Evolutionary conservation across 2,329 filamentous ascomycete genomes (phyloP).

Genomic region (Neopestalotiopsis sp.): DNA sequence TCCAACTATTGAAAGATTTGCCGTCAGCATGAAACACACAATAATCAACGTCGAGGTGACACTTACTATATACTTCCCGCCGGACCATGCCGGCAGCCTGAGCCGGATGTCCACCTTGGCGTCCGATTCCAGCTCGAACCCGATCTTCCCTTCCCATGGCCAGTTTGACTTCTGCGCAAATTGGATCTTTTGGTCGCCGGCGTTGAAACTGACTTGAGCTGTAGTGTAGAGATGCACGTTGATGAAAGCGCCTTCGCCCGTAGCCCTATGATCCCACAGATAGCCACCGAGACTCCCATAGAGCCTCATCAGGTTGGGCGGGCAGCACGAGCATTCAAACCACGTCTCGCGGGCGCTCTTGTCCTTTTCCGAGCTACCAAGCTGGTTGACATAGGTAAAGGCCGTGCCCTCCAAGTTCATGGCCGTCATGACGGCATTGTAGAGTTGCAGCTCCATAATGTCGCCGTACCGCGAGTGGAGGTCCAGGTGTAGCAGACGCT

Average conservation of each 20-base stretch:
- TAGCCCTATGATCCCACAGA: conserved; percentile 50
- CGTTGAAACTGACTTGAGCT: conserved; percentile 47
- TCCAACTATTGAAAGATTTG: neutral
- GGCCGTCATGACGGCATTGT: conserved; percentile 63
- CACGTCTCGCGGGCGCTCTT: conserved; percentile 57
- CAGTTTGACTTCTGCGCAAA: conserved; percentile 58
- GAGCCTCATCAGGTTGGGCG: conserved; percentile 61
- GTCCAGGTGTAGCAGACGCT: conserved; percentile 58
- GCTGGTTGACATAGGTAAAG: conserved; percentile 67
- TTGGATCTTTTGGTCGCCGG: conserved; percentile 38
- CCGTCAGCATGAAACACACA: neutral
- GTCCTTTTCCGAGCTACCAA: conserved; percentile 57
- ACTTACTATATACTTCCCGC: conserved; percentile 31
- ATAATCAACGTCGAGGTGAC: neutral
- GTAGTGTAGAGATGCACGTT: conserved; percentile 63
- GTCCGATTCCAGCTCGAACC: conserved; percentile 46
- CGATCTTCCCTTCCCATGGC: conserved; percentile 60
- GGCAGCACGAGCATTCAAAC: conserved; percentile 66
- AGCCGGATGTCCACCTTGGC: conserved; percentile 47
- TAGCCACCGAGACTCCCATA: conserved; percentile 63
- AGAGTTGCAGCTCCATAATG: conserved; percentile 65
- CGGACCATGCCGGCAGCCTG: conserved; percentile 60
- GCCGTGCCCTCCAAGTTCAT: conserved; percentile 60
- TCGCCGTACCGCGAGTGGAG: conserved; percentile 59
- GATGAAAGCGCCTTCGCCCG: conserved; percentile 40